Percentiles rank a stretch among this genome's conserved stretches.
Evolutionary conservation across 495 filamentous ascomycete species (phyloP).

Genomic region (Aspergillus campestris): DNA sequence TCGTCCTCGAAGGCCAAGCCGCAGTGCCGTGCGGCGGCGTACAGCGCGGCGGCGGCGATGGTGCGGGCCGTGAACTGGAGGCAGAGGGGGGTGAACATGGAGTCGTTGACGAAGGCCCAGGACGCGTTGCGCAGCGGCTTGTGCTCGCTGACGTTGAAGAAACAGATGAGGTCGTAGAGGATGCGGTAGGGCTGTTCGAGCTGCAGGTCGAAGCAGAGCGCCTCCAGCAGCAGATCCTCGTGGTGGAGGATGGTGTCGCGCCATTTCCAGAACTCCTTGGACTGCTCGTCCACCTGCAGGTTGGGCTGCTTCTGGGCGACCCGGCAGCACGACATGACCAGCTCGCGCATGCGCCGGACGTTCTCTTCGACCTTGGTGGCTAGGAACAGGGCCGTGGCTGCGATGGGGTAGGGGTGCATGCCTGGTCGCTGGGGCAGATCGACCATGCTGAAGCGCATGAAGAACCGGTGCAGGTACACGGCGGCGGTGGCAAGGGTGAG

Average conservation of each 20-base stretch:
- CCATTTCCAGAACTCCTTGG: slow-evolving; percentile 96
- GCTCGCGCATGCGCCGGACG: slow-evolving; percentile 83
- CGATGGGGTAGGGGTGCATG: slow-evolving; percentile 83
- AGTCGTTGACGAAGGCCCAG: slow-evolving; percentile 91
- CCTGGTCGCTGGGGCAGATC: slow-evolving; percentile 49
- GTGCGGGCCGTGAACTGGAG: slow-evolving; percentile 70
- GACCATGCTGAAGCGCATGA: slow-evolving; percentile 78
- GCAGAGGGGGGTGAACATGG: slow-evolving; percentile 71
- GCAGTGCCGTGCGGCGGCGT: slow-evolving; percentile 67
- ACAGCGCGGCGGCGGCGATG: slow-evolving; percentile 79
- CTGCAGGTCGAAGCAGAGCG: slow-evolving; percentile 87
- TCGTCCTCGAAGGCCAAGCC: slow-evolving; percentile 66
- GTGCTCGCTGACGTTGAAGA: slow-evolving; percentile 60
- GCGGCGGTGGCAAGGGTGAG: slow-evolving; percentile 86
- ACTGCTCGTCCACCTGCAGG: slow-evolving; percentile 83
- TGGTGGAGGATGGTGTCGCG: slow-evolving; percentile 82
- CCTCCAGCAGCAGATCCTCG: slow-evolving; percentile 87
- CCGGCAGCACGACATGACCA: slow-evolving; percentile 85
- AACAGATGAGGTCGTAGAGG: slow-evolving; percentile 67
- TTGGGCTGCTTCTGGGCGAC: slow-evolving; percentile 90
- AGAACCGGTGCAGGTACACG: slow-evolving; percentile 90
- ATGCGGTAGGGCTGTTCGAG: slow-evolving; percentile 76
- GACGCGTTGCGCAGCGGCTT: slow-evolving; percentile 70
- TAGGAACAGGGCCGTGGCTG: slow-evolving; percentile 82
- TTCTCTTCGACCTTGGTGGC: slow-evolving; percentile 97